These are phyloP conservation scores for Aquilaria sinensis DNA, from an alignment of 345 rosid genomes.

Conservation along the genomic window DNA sequence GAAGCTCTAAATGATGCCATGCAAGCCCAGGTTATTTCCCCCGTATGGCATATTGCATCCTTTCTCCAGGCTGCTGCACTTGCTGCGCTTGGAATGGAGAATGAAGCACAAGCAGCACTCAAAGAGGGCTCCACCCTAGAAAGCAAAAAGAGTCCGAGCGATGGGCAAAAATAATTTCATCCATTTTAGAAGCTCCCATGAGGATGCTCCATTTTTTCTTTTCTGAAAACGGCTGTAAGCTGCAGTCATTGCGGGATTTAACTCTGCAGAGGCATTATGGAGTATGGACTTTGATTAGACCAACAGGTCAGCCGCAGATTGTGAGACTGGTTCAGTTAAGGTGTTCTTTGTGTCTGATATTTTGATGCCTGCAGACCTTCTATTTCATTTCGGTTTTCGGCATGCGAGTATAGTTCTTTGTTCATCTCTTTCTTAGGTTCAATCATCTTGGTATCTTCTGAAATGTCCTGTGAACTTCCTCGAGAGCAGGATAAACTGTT, in stretches of 20 bases:
- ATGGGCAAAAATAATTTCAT: slow-evolving; percentile 21
- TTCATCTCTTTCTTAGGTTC: slow-evolving; percentile 25
- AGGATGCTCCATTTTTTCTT: background rate
- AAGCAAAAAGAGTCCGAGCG: slow-evolving; percentile 31
- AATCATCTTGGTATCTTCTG: background rate
- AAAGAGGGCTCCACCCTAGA: slow-evolving; percentile 67
- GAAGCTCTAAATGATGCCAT: slow-evolving; percentile 74
- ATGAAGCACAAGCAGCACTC: slow-evolving; percentile 61
- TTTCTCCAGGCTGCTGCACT: slow-evolving; percentile 75
- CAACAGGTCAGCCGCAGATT: too few species aligned
- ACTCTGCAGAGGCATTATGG: background rate
- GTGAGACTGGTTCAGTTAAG: too few species aligned
- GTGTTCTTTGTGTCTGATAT: too few species aligned
- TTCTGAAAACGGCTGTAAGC: slow-evolving; percentile 4
- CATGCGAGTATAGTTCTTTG: slow-evolving; percentile 12
- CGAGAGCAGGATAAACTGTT: background rate
- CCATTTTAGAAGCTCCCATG: slow-evolving; percentile 5
- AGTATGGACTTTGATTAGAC: too few species aligned
- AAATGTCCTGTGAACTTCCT: background rate
- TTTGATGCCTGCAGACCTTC: too few species aligned
- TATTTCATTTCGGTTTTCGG: slow-evolving; percentile 1
- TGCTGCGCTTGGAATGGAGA: slow-evolving; percentile 53
- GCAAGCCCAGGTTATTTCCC: slow-evolving; percentile 70
- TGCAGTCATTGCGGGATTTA: slow-evolving; percentile 9
- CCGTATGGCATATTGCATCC: slow-evolving; percentile 71